Evolutionary conservation across 2,329 filamentous ascomycete species (phyloP).

Genomic region (Paecilomyces fulvus): DNA sequence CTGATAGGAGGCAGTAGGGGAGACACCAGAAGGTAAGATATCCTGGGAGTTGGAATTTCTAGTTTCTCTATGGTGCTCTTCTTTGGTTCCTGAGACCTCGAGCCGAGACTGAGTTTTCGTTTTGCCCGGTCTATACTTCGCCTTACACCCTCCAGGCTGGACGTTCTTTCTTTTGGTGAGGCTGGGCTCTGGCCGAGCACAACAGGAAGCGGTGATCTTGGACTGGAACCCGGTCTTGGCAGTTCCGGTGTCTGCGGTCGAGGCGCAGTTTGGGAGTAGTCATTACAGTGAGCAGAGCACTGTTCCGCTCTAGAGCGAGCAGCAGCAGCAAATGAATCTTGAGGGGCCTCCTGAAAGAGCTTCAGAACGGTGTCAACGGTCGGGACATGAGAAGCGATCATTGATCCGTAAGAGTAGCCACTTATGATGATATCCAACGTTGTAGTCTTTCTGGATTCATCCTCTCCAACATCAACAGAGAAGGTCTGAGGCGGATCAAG

Average conservation of each 20-base stretch:
- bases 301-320: slow-evolving; percentile 62
- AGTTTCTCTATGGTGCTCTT: background rate
- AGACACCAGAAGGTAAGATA: slow-evolving; percentile 54
- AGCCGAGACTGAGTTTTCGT: slow-evolving; percentile 10
- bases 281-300: slow-evolving; percentile 56
- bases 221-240: slow-evolving; percentile 1
- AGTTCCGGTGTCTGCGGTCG: slow-evolving; percentile 19
- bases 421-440: slow-evolving; percentile 49
- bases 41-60: slow-evolving; percentile 12
- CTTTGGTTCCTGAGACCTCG: background rate
- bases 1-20: slow-evolving; percentile 51
- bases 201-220: background rate
- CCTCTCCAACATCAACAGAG: background rate
- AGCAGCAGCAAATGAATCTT: slow-evolving; percentile 55
- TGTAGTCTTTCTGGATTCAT: slow-evolving; percentile 26
- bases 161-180: slow-evolving; percentile 19
- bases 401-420: slow-evolving; percentile 86
- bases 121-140: slow-evolving; percentile 34
- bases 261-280: slow-evolving; percentile 29
- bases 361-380: slow-evolving; percentile 48
- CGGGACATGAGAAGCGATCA: slow-evolving; percentile 68
- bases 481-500: background rate
- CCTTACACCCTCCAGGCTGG: slow-evolving; percentile 25
- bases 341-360: slow-evolving; percentile 46
- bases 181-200: background rate